Base-by-base conservation (phyloP, 768 basidiomycete species). In the Psilocybe azurescens region DNA sequence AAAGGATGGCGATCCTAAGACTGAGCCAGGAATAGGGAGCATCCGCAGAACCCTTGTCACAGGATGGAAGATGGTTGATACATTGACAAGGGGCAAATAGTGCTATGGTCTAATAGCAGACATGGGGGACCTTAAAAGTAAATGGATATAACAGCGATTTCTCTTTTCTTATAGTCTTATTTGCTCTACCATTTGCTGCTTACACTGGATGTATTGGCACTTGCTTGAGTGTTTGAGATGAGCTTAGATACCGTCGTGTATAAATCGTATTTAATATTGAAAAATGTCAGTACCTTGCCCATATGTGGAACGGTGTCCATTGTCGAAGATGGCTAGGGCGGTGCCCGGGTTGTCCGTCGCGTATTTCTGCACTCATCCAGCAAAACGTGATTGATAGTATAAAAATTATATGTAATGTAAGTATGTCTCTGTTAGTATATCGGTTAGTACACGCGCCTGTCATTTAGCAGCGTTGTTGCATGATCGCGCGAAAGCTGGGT, bases 1-100 rank as follows among this genome's bases (percentile, higher is more conserved):
- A 13, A 13, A 13, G 33, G 48, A 39, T 49, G 36, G 59, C 65
- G 20, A 67, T 8, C 60, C 36, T 9, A 63, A 57, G 3, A 39
- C 54, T 2, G 59, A 66, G 33, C 59, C 63, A 7, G 80, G 79
- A 8, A 66, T 77, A 50, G 60, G 65, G 28, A 76, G 75, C 44
- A 70, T 81, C 48, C 70, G 73, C 18, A 73, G 74, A 53, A 79
- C 76, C 33, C 65, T 81, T 32, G 69, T 81, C 20, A 73, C 69
- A 50, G 75, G 70, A 58, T 81, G 80, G 79, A 78, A 71, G 58
- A 72, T 75, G n/a, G 76, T 80, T 10, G 79, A 81, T 59, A 66
- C 62, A 11, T 38, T 58, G 32, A 69, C 68, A 5, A 61, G 68
- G 30, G 48, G 62, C 20, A 59, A 59, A 36, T 62, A 39, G 18